Evolutionary conservation across 1,139 yeast genomes (phyloP), one percentile per base, ranked within the genome.

Genomic region (Tardiomyces blankii): DNA sequence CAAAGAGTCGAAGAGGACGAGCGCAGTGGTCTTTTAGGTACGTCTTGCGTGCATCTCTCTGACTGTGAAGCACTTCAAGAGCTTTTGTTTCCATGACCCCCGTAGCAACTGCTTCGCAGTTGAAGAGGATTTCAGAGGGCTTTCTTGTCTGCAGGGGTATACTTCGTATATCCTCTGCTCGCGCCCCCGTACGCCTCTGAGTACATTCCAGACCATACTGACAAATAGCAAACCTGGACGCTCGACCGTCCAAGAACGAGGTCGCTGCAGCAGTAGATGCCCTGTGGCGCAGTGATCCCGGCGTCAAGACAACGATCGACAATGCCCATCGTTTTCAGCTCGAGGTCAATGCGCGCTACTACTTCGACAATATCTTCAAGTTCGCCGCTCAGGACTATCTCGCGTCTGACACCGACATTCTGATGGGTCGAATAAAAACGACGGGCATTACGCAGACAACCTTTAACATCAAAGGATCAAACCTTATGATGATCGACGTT

Each of bases 381-480:
- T 82, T 84, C 63, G 79, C 85, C 1, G 72, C 77, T 46, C 77
- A 79, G 0, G 66, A 70, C 49, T 89, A 88, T 62, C 58, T 74
- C 16, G 89, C 96, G 51, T 68, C 79, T 6, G 89, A 91, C 62
- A 78, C 74, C 49, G 98, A 91, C 64, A 88, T 91, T 47, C 68
- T 91, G 50, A 82, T 78, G 55, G 97, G 97, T 2, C 72, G 99
- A 41, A 86, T 91, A 57, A 91, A 89, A 66, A 91, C 98, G 8
- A 88, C 96, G 0, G 98, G 99, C 0, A 87, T 91, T 43, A 84
- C 95, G 1, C 96, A 91, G 60, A 85, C 95, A 6, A 75, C 74
- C 47, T 89, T 93, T 64, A 72, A 73, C 49, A 78, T 89, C 49
- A 54, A 56, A 74, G 83, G 54, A 70, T 57, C 81, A 11, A 72